A percentile compares a stretch with the other conserved stretches of the same genome.
Conservation (phyloP, 441 rosid species). For the Pelargonium citronellum region DNA sequence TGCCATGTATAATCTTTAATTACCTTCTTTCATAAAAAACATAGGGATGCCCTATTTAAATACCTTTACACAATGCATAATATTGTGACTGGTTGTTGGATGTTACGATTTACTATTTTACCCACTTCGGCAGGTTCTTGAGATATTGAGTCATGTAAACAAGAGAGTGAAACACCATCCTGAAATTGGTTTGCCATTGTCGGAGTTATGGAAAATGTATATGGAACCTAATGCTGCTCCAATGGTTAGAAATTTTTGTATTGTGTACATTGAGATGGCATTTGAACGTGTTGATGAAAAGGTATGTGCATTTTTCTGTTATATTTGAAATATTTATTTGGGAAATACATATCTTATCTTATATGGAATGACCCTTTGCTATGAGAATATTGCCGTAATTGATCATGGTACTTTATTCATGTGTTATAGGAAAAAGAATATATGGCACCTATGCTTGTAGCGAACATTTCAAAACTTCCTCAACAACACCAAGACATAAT, state of each 20-base stretch:
- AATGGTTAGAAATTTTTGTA: constrained; percentile 80
- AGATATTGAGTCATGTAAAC: constrained; percentile 89
- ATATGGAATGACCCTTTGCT: constrained; percentile 11
- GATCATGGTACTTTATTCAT: constrained; percentile 9
- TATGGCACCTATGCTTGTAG: constrained; percentile 57
- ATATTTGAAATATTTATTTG: constrained; percentile 11
- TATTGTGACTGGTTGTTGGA: background rate
- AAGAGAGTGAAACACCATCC: constrained; percentile 85
- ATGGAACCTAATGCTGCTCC: constrained; percentile 49
- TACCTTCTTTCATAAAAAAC: too few species aligned
- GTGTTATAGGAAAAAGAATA: constrained; percentile 66
- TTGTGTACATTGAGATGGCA: constrained; percentile 93
- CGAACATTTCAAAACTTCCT: constrained; percentile 63
- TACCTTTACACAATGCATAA: too few species aligned
- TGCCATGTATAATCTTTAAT: too few species aligned
- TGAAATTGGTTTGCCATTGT: constrained; percentile 72
- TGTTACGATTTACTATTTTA: background rate
- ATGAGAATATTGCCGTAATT: constrained; percentile 4
- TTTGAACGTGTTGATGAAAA: constrained; percentile 59
- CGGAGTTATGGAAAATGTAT: constrained; percentile 63
- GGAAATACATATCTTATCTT: constrained; percentile 6
- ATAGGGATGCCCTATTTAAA: too few species aligned
- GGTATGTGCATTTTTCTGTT: constrained; percentile 37
- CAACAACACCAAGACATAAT: constrained; percentile 80
- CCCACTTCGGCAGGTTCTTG: constrained; percentile 61